Base-by-base conservation (phyloP, 768 basidiomycete genomes). In the Podaxis pistillaris region DNA sequence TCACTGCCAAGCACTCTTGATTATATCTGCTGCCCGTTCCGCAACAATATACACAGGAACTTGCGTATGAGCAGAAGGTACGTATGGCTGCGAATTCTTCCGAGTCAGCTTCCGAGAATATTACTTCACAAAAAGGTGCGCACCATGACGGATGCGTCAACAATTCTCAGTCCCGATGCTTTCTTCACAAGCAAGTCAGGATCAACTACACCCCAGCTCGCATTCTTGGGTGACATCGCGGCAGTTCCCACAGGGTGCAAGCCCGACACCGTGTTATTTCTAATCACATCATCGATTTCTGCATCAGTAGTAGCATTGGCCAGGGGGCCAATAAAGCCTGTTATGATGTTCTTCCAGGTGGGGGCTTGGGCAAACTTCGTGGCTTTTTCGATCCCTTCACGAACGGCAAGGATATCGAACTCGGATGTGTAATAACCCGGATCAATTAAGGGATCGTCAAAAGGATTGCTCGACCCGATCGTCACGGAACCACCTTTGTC, bases 91-190 rank as follows among this genome's bases (percentile, higher is more conserved):
- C 30, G 3, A 8, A 15, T 37, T 28, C n/a, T 15, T 11, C 24
- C 28, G 7, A 52, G 54, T 40, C 36, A 19, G 41, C 41, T 15
- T n/a, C n/a, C 13, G 41, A 13, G 15, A 6, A 53, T 33, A 15
- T 61, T 51, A n/a, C 15, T n/a, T n/a, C 19, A 9, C 2, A 5
- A 3, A 19, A n/a, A 44, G 36, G 44, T 46, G 65, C 75, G 61
- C 60, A 75, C 78, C 61, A 75, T 63, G 62, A 72, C 68, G 15
- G 75, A 76, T 6, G 74, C 74, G 68, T 80, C 77, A 15, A 80
- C 76, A 22, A 80, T 68, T 1, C 79, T 69, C 58, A 79, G 55
- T 5, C 75, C 78, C 1, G 51, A 55, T 0, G 72, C 68, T 0
- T 70, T 71, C 62, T 80, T 79, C 9, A 80, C 75, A 37, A 56